Evolutionary conservation across 2,329 filamentous ascomycete genomes (phyloP).

Genomic region (Scedosporium dehoogii): DNA sequence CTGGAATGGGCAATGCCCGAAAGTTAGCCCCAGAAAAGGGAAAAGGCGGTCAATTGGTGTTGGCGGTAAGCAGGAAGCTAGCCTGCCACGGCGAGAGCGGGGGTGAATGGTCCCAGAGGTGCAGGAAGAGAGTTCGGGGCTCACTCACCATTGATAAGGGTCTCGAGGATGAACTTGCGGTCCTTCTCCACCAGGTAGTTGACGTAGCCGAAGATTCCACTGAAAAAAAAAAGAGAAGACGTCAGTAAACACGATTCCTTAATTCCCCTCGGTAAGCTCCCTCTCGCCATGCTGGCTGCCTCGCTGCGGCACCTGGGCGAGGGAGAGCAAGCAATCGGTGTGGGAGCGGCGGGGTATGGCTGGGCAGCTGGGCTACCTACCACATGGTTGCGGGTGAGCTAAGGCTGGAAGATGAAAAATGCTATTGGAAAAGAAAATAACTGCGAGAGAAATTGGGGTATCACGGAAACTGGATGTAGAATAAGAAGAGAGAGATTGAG

Average conservation of each 20-base stretch:
- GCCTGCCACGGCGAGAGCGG: background rate
- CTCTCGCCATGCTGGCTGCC: constrained; percentile 1
- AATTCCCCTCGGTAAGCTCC: background rate
- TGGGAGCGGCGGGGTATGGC: constrained; percentile 1
- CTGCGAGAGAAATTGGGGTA: constrained; percentile 5
- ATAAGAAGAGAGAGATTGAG: background rate
- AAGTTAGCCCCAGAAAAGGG: background rate
- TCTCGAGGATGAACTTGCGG: constrained; percentile 90
- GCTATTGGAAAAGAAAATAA: constrained; percentile 6
- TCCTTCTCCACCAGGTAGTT: constrained; percentile 99
- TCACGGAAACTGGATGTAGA: background rate
- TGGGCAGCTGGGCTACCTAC: constrained; percentile 8
- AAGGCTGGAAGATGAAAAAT: background rate
- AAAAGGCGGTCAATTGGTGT: constrained; percentile 7
- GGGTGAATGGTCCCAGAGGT: background rate
- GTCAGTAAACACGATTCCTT: constrained; percentile 8
- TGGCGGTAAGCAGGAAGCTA: background rate
- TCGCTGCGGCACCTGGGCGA: background rate
- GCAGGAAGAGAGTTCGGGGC: background rate
- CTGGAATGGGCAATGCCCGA: constrained; percentile 32
- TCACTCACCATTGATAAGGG: constrained; percentile 83
- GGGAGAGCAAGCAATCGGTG: background rate
- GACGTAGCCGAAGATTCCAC: constrained; percentile 97
- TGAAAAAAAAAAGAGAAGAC: constrained; percentile 23
- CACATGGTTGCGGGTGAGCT: constrained; percentile 12